phyloP scores from a whole-genome alignment of 2,329 filamentous ascomycete species.

The Decorospora gaudefroyi region DNA sequence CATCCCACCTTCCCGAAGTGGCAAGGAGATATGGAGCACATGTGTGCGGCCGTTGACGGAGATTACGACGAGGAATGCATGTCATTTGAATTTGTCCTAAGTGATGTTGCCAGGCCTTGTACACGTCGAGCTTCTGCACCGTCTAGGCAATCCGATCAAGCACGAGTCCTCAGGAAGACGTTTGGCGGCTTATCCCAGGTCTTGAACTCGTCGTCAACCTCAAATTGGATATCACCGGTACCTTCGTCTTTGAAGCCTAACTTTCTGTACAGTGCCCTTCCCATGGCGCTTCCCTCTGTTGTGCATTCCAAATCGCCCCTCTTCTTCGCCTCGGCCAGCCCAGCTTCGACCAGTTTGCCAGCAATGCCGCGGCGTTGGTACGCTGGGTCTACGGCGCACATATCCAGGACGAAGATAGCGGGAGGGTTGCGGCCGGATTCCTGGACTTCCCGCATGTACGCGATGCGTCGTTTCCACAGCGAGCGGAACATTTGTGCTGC shows the following conservation, averaged over 20 bases:
- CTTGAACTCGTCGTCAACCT: constrained; percentile 44
- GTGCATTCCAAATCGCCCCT: constrained; percentile 44
- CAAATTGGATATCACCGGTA: constrained; percentile 35
- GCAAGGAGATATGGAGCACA: constrained; percentile 22
- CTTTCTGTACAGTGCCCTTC: constrained; percentile 39
- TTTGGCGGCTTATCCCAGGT: constrained; percentile 40
- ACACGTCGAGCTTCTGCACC: too few species aligned
- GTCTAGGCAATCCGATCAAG: constrained; percentile 9
- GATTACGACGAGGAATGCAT: constrained; percentile 17
- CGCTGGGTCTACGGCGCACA: constrained; percentile 56
- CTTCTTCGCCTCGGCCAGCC: constrained; percentile 42
- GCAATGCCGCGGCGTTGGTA: constrained; percentile 56
- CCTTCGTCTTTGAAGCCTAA: constrained; percentile 43
- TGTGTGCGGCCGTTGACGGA: constrained; percentile 13
- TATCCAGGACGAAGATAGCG: constrained; percentile 55
- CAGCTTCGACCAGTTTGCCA: constrained; percentile 41
- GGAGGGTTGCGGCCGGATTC: constrained; percentile 44
- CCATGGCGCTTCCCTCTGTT: constrained; percentile 46
- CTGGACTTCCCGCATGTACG: constrained; percentile 34
- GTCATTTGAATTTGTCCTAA: constrained; percentile 1
- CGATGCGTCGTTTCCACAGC: constrained; percentile 52
- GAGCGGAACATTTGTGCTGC: constrained; percentile 52
- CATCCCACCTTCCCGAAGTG: constrained; percentile 43
- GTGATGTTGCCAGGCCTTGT: not conserved
- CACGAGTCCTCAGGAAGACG: constrained; percentile 44